Base-by-base conservation (phyloP, 2,329 filamentous ascomycete genomes). In the Trichoderma asperellum region DNA sequence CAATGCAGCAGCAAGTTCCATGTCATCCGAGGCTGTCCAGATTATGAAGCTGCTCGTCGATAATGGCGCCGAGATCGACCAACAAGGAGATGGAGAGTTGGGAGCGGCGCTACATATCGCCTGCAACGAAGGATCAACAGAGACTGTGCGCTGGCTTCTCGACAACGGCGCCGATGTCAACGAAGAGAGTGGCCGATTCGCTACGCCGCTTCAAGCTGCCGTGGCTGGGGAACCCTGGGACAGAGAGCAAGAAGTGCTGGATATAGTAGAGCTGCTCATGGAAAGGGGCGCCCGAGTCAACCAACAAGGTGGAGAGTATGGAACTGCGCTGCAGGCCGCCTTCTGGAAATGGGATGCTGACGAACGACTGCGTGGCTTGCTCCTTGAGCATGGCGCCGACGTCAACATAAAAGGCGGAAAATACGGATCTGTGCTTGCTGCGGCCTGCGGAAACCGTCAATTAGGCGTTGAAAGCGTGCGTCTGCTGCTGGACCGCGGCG, bases 401-500 rank as follows among this genome's bases (percentile, higher is more conserved):
- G 4, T 37, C n/a, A 37, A 34, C 29, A 18, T 32, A 3, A 14
- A 0, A n/a, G 40, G 40, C 40, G 40, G 40, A 1, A 43, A 8
- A 43, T 43, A 43, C 40, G 40, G 40, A n/a, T 8, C 6, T n/a
- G 40, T n/a, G 40, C 40, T 55, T 29, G 52, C 52, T 12, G 10
- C n/a, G 1, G 47, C 21, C 24, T 29, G 14, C 5, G 52, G 14
- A 32, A 58, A 58, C 8, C 0, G 2, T 10, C 0, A 24, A 8
- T 12, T 58, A 4, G 4, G 2, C 5, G 16, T 43, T n/a, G 18
- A n/a, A 43, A 10, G 10, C 1, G 21, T 69, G 2, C 40, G 40
- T 12, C 12, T 69, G 21, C 59, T 69, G 14, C 29, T 69, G 2
- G 34, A 64, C 16, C 35, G 55, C 27, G 47, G 59, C 35, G 67